phyloP scores from a whole-genome alignment of 2,329 filamentous ascomycete species.

The Colletotrichum sansevieriae region DNA sequence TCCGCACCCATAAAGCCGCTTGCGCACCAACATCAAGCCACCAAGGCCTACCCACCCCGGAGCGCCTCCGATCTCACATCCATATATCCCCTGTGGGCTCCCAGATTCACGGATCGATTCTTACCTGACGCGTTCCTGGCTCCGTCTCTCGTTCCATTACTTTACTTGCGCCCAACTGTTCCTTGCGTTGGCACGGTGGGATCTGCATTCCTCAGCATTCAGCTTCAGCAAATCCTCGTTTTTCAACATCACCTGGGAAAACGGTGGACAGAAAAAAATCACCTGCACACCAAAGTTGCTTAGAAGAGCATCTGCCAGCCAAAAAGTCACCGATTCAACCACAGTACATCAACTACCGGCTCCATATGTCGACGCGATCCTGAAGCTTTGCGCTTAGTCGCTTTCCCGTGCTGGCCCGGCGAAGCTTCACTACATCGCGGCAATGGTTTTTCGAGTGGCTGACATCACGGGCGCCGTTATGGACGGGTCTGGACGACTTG shows the following conservation, averaged over 20 bases:
- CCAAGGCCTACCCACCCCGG: slow-evolving; percentile 29
- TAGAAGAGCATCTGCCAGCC: neutral
- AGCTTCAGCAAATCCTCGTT: slow-evolving; percentile 7
- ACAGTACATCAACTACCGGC: slow-evolving; percentile 27
- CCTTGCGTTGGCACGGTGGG: slow-evolving; percentile 41
- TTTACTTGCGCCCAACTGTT: slow-evolving; percentile 22
- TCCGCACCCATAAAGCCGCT: slow-evolving; percentile 18
- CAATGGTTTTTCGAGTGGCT: slow-evolving; percentile 58
- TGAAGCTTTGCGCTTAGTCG: slow-evolving; percentile 46
- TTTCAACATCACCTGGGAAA: slow-evolving; percentile 15
- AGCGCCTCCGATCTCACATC: slow-evolving; percentile 37
- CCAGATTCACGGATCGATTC: slow-evolving; percentile 24
- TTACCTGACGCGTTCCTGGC: slow-evolving; percentile 16
- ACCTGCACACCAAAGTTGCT: neutral
- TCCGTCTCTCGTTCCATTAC: slow-evolving; percentile 41
- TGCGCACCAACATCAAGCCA: slow-evolving; percentile 33
- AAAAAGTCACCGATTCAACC: neutral
- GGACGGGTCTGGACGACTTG: slow-evolving; percentile 54
- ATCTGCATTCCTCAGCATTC: slow-evolving; percentile 45
- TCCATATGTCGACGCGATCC: slow-evolving; percentile 47
- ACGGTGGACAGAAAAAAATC: neutral
- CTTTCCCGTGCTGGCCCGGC: slow-evolving; percentile 37
- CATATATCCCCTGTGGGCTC: slow-evolving; percentile 43
- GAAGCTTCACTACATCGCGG: slow-evolving; percentile 42
- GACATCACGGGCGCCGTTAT: slow-evolving; percentile 51